phyloP scores from a whole-genome alignment of 768 basidiomycete genomes.

The Psilocybe subaeruginosa region DNA sequence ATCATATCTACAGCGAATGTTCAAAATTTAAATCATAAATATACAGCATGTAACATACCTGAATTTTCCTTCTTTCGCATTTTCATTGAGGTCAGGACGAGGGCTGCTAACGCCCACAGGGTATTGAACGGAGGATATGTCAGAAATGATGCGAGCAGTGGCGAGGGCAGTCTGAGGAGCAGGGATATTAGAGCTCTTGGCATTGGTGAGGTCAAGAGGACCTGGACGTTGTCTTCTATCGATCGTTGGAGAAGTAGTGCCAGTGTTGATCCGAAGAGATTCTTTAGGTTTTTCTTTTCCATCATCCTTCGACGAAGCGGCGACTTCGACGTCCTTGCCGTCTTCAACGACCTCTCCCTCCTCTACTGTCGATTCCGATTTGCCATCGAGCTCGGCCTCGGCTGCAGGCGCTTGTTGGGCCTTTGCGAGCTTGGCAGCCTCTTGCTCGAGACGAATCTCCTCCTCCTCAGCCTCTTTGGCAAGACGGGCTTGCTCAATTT shows the following conservation, averaged over 20 bases:
- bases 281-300: constrained; percentile 54
- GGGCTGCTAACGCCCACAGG: constrained; percentile 86
- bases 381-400: constrained; percentile 33
- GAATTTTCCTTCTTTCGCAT: constrained; percentile 88
- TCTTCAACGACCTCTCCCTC: constrained; percentile 28
- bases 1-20: constrained; percentile 71
- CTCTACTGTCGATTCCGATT: constrained; percentile 22
- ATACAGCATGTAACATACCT: constrained; percentile 46
- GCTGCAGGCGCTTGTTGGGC: constrained; percentile 29
- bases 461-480: constrained; percentile 47
- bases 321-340: constrained; percentile 17
- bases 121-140: constrained; percentile 77
- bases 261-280: constrained; percentile 67
- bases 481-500: constrained; percentile 32
- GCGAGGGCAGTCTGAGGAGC: constrained; percentile 69
- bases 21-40: background rate
- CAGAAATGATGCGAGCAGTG: constrained; percentile 84
- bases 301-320: constrained; percentile 38
- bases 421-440: constrained; percentile 43
- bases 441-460: constrained; percentile 40
- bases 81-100: constrained; percentile 79
- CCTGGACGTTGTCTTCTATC: constrained; percentile 62
- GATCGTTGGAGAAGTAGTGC: constrained; percentile 41
- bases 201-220: constrained; percentile 67
- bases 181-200: constrained; percentile 44